Evolutionary conservation across 192 early-diverging fungal genomes (phyloP).

Genomic region (Entomortierella lignicola): DNA sequence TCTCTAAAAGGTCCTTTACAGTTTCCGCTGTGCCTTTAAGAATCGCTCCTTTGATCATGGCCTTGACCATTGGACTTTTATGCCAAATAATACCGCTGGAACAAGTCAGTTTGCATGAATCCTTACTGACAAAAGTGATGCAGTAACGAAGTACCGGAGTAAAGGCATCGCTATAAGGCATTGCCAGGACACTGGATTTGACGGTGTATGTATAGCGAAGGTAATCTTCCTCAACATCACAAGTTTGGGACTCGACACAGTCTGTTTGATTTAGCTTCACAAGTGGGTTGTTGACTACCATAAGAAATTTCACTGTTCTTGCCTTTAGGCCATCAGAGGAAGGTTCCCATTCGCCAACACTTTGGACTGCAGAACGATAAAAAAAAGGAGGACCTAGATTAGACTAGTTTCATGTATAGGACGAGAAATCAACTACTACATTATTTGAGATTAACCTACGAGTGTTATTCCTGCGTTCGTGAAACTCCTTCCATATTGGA

Average conservation of each 20-base stretch:
- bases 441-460: slow-evolving; percentile 12
- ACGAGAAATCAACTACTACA: not conserved
- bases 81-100: slow-evolving; percentile 72
- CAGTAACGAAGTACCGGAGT: slow-evolving; percentile 70
- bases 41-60: slow-evolving; percentile 69
- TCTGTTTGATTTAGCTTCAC: slow-evolving; percentile 79
- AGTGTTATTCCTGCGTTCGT: slow-evolving; percentile 59
- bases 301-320: slow-evolving; percentile 69
- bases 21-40: slow-evolving; percentile 69
- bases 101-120: slow-evolving; percentile 63
- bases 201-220: slow-evolving; percentile 58
- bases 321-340: slow-evolving; percentile 10
- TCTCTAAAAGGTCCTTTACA: slow-evolving; percentile 53
- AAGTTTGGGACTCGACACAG: slow-evolving; percentile 65
- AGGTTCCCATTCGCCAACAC: slow-evolving; percentile 36
- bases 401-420: no score
- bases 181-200: slow-evolving; percentile 33
- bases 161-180: slow-evolving; percentile 81
- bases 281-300: slow-evolving; percentile 81
- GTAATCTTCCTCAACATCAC: slow-evolving; percentile 68
- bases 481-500: slow-evolving; percentile 60
- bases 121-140: slow-evolving; percentile 69
- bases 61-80: slow-evolving; percentile 78
- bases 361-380: slow-evolving; percentile 27
- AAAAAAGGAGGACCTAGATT: not conserved